Evolutionary conservation across 441 rosid genomes (phyloP).

Genomic region (Monsonia emarginata): DNA sequence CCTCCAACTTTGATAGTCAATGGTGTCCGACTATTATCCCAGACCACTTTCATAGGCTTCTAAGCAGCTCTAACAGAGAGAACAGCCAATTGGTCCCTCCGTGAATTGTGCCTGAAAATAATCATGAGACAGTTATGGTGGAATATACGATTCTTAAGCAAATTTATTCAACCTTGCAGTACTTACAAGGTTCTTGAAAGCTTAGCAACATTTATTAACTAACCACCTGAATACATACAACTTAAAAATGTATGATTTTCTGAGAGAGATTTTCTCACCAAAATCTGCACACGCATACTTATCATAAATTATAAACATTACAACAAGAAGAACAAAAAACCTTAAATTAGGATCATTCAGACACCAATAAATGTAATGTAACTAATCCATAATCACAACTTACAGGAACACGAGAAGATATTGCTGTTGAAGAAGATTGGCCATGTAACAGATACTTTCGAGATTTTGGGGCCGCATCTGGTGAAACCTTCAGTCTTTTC

Average conservation of each 20-base stretch:
- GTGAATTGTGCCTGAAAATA: slow-evolving; percentile 3
- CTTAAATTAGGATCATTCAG: neutral
- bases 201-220: neutral
- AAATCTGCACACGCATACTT: neutral
- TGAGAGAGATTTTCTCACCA: neutral
- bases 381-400: neutral
- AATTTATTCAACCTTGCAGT: neutral
- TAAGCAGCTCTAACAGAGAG: slow-evolving; percentile 6
- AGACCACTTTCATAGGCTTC: slow-evolving; percentile 4
- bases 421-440: slow-evolving; percentile 4
- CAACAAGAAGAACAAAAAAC: neutral
- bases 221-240: neutral
- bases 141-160: neutral
- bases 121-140: neutral
- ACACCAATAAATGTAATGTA: neutral
- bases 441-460: slow-evolving; percentile 1
- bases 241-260: neutral
- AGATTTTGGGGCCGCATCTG: slow-evolving; percentile 10
- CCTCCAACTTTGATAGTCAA: slow-evolving; percentile 10
- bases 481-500: slow-evolving; percentile 13
- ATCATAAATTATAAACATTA: neutral
- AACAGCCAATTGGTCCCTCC: slow-evolving; percentile 4
- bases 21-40: slow-evolving; percentile 12
- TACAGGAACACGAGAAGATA: slow-evolving; percentile 11
- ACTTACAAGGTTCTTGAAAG: neutral